Percentiles rank a stretch among this genome's conserved stretches.
Conservation (phyloP, 495 filamentous ascomycete species). For the Collariella sp. region DNA sequence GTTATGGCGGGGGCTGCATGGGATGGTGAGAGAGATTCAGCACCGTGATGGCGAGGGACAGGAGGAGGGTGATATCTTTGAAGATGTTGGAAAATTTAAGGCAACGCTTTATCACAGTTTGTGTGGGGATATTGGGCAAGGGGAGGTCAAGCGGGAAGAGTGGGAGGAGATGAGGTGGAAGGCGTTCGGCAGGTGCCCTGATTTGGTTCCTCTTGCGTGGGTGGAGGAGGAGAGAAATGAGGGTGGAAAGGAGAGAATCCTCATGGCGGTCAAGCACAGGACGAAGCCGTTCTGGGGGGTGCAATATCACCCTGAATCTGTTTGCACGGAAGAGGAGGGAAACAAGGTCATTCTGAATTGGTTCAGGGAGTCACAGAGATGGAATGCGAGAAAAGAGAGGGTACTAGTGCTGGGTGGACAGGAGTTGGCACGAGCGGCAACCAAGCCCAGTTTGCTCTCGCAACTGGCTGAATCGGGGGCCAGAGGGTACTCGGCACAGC, state of each 20-base stretch:
- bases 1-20: conserved; percentile 65
- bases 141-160: conserved; percentile 19
- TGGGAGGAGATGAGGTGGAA: conserved; percentile 32
- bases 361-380: conserved; percentile 53
- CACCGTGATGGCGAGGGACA: conserved; percentile 32
- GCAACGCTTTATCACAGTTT: conserved; percentile 88
- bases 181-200: conserved; percentile 18
- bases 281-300: conserved; percentile 78
- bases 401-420: conserved; percentile 16
- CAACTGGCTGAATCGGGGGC: conserved; percentile 3
- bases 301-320: conserved; percentile 92
- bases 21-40: conserved; percentile 58
- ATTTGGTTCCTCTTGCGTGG: conserved; percentile 61
- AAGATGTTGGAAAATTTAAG: conserved; percentile 46
- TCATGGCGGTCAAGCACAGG: conserved; percentile 68
- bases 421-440: conserved; percentile 19
- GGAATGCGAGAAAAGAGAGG: conserved; percentile 36
- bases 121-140: conserved; percentile 51
- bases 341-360: conserved; percentile 62
- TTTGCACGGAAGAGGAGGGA: conserved; percentile 70
- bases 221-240: conserved; percentile 39
- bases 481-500: not conserved
- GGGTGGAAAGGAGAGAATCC: conserved; percentile 45
- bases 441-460: conserved; percentile 22
- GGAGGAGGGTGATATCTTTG: conserved; percentile 34